phyloP scores from a whole-genome alignment of 2,329 filamentous ascomycete genomes.

The Neocucurbitaria cava region DNA sequence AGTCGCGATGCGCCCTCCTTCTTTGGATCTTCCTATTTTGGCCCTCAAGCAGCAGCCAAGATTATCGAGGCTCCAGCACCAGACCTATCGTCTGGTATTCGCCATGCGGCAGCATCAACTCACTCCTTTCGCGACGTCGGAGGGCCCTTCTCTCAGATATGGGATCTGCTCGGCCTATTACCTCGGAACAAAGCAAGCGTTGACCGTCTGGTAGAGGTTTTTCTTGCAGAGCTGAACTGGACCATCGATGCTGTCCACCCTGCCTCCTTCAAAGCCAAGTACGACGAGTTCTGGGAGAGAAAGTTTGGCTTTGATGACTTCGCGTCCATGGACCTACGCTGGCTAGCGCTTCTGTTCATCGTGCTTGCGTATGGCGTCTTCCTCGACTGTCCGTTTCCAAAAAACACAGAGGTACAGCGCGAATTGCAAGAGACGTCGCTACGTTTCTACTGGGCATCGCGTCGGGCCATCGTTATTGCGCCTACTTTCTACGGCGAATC shows the following conservation, averaged over 20 bases:
- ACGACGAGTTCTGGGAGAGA: conserved; percentile 50
- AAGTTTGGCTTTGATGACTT: conserved; percentile 53
- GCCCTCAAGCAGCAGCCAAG: conserved; percentile 26
- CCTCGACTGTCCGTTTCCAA: conserved; percentile 43
- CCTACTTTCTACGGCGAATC: conserved; percentile 54
- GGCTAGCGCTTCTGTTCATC: conserved; percentile 53
- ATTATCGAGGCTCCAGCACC: conserved; percentile 26
- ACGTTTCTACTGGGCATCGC: conserved; percentile 52
- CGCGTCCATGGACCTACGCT: conserved; percentile 50
- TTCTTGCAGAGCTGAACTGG: conserved; percentile 48
- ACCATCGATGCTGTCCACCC: conserved; percentile 49
- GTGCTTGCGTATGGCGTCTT: conserved; percentile 51
- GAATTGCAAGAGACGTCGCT: conserved; percentile 50
- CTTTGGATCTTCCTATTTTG: conserved; percentile 28
- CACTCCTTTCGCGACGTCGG: conserved; percentile 38
- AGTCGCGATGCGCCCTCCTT: conserved; percentile 25
- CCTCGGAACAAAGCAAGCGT: conserved; percentile 49
- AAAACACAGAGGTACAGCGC: conserved; percentile 44
- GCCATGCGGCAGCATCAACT: conserved; percentile 20
- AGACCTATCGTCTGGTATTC: conserved; percentile 23
- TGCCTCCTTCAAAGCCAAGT: conserved; percentile 44
- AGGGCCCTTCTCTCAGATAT: conserved; percentile 48
- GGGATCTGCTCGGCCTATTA: conserved; percentile 51
- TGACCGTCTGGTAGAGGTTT: conserved; percentile 45
- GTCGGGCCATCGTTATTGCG: conserved; percentile 51